Base-by-base conservation (phyloP, 2,329 filamentous ascomycete species). In the Emergomyces pasteurianus region DNA sequence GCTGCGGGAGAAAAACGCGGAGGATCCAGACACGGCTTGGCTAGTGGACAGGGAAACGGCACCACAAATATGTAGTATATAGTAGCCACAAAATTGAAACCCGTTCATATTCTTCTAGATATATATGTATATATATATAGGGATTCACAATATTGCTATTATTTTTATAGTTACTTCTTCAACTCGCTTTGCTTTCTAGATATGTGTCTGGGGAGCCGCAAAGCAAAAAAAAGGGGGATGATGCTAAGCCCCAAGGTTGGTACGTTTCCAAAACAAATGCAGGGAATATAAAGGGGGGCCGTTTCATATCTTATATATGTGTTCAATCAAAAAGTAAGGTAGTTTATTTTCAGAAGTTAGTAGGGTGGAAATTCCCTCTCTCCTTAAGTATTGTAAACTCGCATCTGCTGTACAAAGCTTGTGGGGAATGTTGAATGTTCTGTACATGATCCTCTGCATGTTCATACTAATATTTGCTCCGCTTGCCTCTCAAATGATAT, bases 401-500 rank as follows among this genome's bases (percentile, higher is more conserved):
- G 8, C 34, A 36, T 36, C 5, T 36, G 9, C 34, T 36, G 8
- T 53, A 53, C 16, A 36, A n/a, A n/a, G n/a, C n/a, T n/a, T n/a
- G n/a, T n/a, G n/a, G n/a, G n/a, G n/a, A n/a, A n/a, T n/a, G n/a
- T n/a, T n/a, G n/a, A n/a, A n/a, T 36, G 34, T 36, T 7, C 34
- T 36, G 8, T 53, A 53, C 16, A 36, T 53, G 21, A 7, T n/a
- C 8, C 9, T 14, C 21, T 31, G 49, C 12, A 3, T 26, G 31
- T 36, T 34, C 34, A 54, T 9, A 28, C 23, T 12, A 31, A 12
- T 16, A 31, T 10, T 16, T 38, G 18, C 16, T 28, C 10, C 9
- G 10, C 36, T 58, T 59, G 62, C 50, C 59, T 67, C 56, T 72
- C 69, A 61, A 70, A 67, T 23, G 75, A 76, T 59, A 83, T 69